Base-by-base conservation (phyloP, 2,329 filamentous ascomycete genomes). In the Trematosphaeria pertusa region DNA sequence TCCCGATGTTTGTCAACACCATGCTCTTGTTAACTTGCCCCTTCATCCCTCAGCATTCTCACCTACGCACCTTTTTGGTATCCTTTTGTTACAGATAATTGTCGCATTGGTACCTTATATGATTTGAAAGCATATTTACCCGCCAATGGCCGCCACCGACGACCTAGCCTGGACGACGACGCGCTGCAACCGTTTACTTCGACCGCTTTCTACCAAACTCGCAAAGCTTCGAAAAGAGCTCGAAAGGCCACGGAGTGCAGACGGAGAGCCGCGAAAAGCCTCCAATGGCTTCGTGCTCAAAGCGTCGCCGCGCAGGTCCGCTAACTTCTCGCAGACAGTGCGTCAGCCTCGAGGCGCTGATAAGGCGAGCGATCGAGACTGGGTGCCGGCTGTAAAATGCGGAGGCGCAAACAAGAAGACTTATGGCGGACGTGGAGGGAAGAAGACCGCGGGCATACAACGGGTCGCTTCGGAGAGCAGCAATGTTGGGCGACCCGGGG, bases 111-210 rank as follows among this genome's bases (percentile, higher is more conserved):
- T 46, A 34, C 37, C 32, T 36, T 30, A 31, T 37, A 65, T 63
- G 52, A 19, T 53, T 58, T 30, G 32, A 11, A 28, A 40, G 48
- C 34, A 61, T 58, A 62, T 18, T 40, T 62, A 64, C 38, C 31
- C 44, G 30, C 52, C 30, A 37, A 69, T 69, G 67, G 53, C 64
- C 47, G 50, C 52, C 17, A 64, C 64, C 49, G 66, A 66, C 48
- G 58, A 61, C 22, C 50, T 70, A 17, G 66, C 71, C 36, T 76
- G 73, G 73, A 76, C 71, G 6, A 71, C 73, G 12, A 65, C 71
- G 35, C 70, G 73, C 31, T 76, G 74, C 56, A 74, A 74, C 47
- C 69, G 74, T 39, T 61, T 76, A 4, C 64, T 76, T 0, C 67
- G 74, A 32, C 73, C 73, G 11, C 65, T 76, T 10, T 69, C 71